Base-by-base conservation (phyloP, 805 yeast genomes). In the Limtongia smithiae region DNA sequence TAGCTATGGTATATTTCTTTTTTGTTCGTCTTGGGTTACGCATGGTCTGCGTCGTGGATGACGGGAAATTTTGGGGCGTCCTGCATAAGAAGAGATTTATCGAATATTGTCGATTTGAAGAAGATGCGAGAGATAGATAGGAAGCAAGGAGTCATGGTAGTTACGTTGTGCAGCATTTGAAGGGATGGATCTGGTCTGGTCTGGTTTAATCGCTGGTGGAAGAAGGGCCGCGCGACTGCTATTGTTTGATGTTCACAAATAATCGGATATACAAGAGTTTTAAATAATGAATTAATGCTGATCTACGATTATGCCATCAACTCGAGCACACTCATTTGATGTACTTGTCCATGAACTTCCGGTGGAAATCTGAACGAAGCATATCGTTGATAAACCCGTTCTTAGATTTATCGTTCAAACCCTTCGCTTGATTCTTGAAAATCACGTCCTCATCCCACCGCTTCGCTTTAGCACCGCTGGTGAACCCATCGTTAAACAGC, bases 31-130 rank as follows among this genome's bases (percentile, higher is more conserved):
- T 79, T 30, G 83, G 83, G 1, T 72, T 70, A 32, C 61, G 82
- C 37, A 66, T 67, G 44, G 76, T 77, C 1, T 71, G 77, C 46
- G 73, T 77, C 1, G 61, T 73, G 22, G 69, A 69, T 42, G 68
- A 73, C 27, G 82, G 81, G 11, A 62, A 66, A 45, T 78, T 71
- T 59, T 69, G 70, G 48, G 82, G 82, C 1, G 68, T 78, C 3
- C 62, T 79, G 50, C 81, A 79, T 58, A 76, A 76, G 62, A 78
- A 79, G 62, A 69, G 70, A 37, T 71, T 76, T 54, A 74, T 79
- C 46, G 80, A 76, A 47, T 75, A 64, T 49, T 67, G 70, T 45
- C 57, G 64, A 21, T 53, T 50, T 41, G 53, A 48, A 25, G 58
- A 47, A 37, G 53, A 50, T n/a, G n/a, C n/a, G n/a, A n/a, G n/a